These are phyloP conservation scores for Penicillium riverlandense DNA, from an alignment of 495 filamentous ascomycete species.

Conservation along the genomic window DNA sequence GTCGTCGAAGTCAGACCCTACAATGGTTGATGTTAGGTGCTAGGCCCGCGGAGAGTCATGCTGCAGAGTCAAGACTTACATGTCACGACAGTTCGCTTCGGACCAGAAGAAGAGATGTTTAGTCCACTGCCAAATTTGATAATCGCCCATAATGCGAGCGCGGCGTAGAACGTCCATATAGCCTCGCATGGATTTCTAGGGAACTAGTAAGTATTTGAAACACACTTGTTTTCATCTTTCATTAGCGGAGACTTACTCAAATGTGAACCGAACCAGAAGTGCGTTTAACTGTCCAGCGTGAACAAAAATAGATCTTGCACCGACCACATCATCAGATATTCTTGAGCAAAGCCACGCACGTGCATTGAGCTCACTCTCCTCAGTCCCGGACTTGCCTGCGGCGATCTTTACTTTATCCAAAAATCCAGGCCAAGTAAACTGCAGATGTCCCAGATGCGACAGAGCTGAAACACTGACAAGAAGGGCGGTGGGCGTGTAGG, in stretches of 20 bases:
- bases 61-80: not conserved
- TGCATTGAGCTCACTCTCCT: constrained; percentile 1
- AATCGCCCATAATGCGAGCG: constrained; percentile 1
- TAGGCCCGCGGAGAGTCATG: too few species aligned
- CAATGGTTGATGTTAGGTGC: not conserved
- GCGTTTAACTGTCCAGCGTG: constrained; percentile 2
- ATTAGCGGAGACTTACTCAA: not conserved
- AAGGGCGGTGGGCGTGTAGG: constrained; percentile 2
- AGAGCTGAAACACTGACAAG: constrained; percentile 4
- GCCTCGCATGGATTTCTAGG: constrained; percentile 1
- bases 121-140: not conserved
- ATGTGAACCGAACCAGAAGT: constrained; percentile 1
- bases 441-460: constrained; percentile 2
- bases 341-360: not conserved
- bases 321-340: constrained; percentile 1
- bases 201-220: constrained; percentile 1
- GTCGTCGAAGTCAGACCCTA: constrained; percentile 4
- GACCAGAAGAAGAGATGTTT: not conserved
- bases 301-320: constrained; percentile 3
- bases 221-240: not conserved
- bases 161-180: constrained; percentile 1
- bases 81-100: not conserved
- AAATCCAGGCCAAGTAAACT: constrained; percentile 4
- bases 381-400: constrained; percentile 1
- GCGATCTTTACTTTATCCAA: constrained; percentile 3